Evolutionary conservation across 148 eudicot species (phyloP), one percentile per base, ranked within the genome.

Genomic region (Camellia granthamiana): DNA sequence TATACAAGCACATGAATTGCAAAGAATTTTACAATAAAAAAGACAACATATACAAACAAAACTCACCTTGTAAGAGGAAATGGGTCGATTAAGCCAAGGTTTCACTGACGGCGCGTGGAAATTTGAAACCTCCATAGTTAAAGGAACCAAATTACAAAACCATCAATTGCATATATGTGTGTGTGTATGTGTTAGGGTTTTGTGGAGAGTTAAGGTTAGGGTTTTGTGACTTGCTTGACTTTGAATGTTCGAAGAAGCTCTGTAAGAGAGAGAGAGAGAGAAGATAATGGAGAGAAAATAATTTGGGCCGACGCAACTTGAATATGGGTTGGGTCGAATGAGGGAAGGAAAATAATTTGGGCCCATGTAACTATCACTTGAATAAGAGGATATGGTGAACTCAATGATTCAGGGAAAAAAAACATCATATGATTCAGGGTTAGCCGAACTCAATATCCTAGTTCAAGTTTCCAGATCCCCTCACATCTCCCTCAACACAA

Each of bases 31-130:
- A 9, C n/a, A 41, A 18, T 10, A 16, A 18, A 19, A 62, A n/a
- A 62, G 23, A 62, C n/a, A 42, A 68, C 44, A 10, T 3, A 68
- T 41, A 69, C 2, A 16, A 69, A 16, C 6, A 7, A 43, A 14
- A 46, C 54, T 69, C 73, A 69, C 73, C 49, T 46, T 69, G 73
- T 10, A 69, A 69, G 23, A 44, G 54, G 49, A 69, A 18, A 6
- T 43, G 11, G 73, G 23, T 69, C 73, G 73, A 69, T 11, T 46
- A 46, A 44, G 52, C 23, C 52, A 54, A 44, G 73, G 73, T 54
- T 46, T 69, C 73, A 46, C n/a, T 8, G 73, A 46, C 21, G 49
- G n/a, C n/a, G 49, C n/a, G n/a, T 44, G 49, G 73, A 69, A 69
- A 69, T 43, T 69, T n/a, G 73, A 18, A 7, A 46, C 54, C 23